Percentiles rank a stretch among this genome's conserved stretches.
These are phyloP conservation scores for Leishmania braziliensis DNA, from an alignment of 208 protist genomes.

Conservation along the genomic window DNA sequence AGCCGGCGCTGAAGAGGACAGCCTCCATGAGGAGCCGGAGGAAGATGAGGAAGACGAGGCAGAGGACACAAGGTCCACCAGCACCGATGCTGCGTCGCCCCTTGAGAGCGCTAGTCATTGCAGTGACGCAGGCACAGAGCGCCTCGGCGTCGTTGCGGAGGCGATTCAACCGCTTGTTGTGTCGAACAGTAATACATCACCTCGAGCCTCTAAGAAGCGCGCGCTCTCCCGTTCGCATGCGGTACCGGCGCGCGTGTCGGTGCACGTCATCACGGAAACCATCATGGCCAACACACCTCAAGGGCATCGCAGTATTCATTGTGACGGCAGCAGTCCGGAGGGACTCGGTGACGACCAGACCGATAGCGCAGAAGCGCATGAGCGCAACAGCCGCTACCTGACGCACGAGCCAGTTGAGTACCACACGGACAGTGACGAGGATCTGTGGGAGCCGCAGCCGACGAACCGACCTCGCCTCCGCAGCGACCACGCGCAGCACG, in stretches of 20 bases:
- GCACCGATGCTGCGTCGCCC: not conserved
- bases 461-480: not conserved
- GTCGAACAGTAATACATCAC: not conserved
- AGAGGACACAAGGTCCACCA: not conserved
- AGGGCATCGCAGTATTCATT: constrained; percentile 9
- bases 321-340: not conserved
- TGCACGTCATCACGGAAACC: not conserved
- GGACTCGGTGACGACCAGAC: constrained; percentile 1
- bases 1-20: not conserved
- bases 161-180: not conserved
- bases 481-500: constrained; percentile 4
- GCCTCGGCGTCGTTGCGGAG: not conserved
- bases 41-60: not conserved
- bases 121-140: not conserved
- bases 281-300: not conserved
- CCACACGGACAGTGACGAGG: not conserved
- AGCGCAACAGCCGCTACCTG: constrained; percentile 4
- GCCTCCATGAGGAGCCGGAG: not conserved
- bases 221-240: not conserved
- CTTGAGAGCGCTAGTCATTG: not conserved
- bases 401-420: constrained; percentile 7
- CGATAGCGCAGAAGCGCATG: not conserved
- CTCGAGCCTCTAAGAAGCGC: not conserved
- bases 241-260: not conserved
- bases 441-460: not conserved